A percentile compares a stretch with the other conserved stretches of the same genome.
Conservation (phyloP, 1,284 basidiomycete species). For the Tilletia setariae region DNA sequence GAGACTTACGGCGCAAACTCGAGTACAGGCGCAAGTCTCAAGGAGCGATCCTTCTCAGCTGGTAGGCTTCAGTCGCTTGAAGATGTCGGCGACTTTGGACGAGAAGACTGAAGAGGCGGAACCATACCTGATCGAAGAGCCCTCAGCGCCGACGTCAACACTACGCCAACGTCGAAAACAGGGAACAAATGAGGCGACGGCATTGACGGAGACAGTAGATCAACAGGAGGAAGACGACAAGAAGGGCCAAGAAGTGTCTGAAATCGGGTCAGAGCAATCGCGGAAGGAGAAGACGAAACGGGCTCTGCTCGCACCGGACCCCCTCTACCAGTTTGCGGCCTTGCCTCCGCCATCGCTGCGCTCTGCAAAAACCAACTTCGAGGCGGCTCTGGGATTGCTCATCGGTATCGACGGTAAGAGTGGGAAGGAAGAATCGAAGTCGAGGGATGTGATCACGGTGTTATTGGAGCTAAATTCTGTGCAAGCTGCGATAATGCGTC, state of each 20-base stretch:
- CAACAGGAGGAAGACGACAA: conserved; percentile 14
- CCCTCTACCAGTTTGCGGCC: conserved; percentile 21
- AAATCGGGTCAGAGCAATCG: background rate
- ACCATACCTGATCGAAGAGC: background rate
- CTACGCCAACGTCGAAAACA: background rate
- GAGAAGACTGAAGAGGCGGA: background rate
- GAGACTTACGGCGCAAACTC: conserved; percentile 11
- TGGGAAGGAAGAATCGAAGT: no score
- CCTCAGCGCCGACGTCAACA: background rate
- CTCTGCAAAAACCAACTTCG: conserved; percentile 9
- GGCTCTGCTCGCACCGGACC: conserved; percentile 14
- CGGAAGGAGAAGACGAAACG: conserved; percentile 1
- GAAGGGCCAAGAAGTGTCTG: background rate
- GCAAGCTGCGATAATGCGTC: no score
- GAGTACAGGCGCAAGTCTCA: background rate
- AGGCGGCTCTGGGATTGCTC: background rate
- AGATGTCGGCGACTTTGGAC: background rate
- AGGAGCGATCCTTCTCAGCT: background rate
- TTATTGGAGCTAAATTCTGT: no score
- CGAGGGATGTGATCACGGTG: no score
- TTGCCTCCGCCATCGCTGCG: conserved; percentile 19
- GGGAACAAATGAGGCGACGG: background rate
- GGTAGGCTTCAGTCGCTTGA: background rate
- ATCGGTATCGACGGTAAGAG: background rate
- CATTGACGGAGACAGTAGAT: background rate